Base-by-base conservation (phyloP, 257 asterid species). In the Solanum raphanifolium region DNA sequence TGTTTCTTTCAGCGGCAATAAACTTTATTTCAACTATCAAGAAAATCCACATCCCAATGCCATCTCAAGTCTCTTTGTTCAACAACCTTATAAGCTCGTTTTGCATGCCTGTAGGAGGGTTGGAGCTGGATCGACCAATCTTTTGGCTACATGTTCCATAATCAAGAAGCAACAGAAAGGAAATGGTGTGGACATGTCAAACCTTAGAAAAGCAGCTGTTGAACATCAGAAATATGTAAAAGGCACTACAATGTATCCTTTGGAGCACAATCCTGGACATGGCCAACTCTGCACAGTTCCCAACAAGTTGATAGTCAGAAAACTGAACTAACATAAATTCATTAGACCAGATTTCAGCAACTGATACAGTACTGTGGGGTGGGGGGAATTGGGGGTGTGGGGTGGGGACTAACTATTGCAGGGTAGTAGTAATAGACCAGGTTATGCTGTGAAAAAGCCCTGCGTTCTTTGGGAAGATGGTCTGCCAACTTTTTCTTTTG, bases 211-310 rank as follows among this genome's bases (percentile, higher is more conserved):
- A 88, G 94, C 95, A 46, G 94, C 94, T 12, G 55, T 91, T 55
- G 94, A 94, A 88, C 98, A 95, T 91, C 83, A 88, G 81, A 90
- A 88, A 83, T 94, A 95, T 32, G 98, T 94, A 23, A 90, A 90
- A 90, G 95, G 94, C 66, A 83, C 93, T 38, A 90, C 94, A 18
- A 94, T 95, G 96, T 95, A 96, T 91, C 98, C 98, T 27, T 89
- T 95, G 97, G 99, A 95, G 83, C 95, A 94, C 90, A 88, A 87
- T 88, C 98, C 95, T 5, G 95, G 98, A 83, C 98, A 95, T 36
- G 98, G 97, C 48, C 92, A 90, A 18, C 99, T 96, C 88, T 95
- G 99, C 92, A 91, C 94, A 13, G 93, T 93, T 79, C 65, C 95
- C 97, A 71, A 87, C 91, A 84, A 84, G 88, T 88, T 86, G 87